Conservation (phyloP, 2,329 filamentous ascomycete species). For the Lecanicillium sp. region DNA sequence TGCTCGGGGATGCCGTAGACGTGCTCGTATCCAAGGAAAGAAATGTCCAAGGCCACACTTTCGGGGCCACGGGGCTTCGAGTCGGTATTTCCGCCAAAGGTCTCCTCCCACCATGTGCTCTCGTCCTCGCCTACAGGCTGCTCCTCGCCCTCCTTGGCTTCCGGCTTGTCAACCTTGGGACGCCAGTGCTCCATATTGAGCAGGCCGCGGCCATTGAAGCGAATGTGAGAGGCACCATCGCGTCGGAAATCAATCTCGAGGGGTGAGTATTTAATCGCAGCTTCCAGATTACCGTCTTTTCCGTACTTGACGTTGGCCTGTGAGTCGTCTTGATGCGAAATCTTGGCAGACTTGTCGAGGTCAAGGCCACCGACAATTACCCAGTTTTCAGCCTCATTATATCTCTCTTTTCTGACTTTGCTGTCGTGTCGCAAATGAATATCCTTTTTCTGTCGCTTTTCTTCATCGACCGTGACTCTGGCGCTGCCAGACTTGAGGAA, state of each 20-base stretch:
- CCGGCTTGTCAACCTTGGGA: constrained; percentile 63
- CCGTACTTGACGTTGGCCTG: constrained; percentile 76
- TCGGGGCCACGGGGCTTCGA: constrained; percentile 92
- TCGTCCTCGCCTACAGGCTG: constrained; percentile 56
- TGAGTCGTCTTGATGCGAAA: constrained; percentile 55
- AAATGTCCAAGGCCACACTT: constrained; percentile 83
- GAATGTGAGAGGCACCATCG: constrained; percentile 73
- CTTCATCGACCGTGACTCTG: constrained; percentile 83
- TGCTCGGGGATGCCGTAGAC: constrained; percentile 95
- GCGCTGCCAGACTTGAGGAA: constrained; percentile 87
- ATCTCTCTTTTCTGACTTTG: constrained; percentile 79
- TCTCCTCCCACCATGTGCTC: constrained; percentile 96
- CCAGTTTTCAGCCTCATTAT: constrained; percentile 86
- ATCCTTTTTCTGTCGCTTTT: constrained; percentile 79
- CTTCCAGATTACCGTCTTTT: constrained; percentile 66
- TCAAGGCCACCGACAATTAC: constrained; percentile 74
- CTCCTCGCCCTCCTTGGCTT: constrained; percentile 46
- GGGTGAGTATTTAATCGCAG: constrained; percentile 73
- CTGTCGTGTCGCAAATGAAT: constrained; percentile 83
- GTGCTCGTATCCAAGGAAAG: constrained; percentile 83
- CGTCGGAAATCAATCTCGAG: constrained; percentile 82
- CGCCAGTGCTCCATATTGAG: constrained; percentile 96
- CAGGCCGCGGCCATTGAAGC: constrained; percentile 81
- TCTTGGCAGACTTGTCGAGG: constrained; percentile 61
- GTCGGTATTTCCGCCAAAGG: constrained; percentile 91